phyloP scores from a whole-genome alignment of 495 filamentous ascomycete species.

The Darksidea phi region DNA sequence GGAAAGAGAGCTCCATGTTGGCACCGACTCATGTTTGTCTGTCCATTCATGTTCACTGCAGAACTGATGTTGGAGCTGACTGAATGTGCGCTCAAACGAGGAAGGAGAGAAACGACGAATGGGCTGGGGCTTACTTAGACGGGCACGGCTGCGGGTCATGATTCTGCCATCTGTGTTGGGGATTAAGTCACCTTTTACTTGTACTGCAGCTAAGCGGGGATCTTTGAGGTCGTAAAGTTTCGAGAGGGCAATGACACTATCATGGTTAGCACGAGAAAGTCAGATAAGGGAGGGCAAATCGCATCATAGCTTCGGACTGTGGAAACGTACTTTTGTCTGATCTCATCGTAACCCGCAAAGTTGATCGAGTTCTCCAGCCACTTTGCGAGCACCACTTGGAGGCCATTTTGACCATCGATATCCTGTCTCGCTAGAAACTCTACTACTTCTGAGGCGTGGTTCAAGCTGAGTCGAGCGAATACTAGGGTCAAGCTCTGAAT shows the following conservation, averaged over 20 bases:
- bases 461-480: conserved; percentile 83
- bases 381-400: conserved; percentile 85
- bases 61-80: not conserved
- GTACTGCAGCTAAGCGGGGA: conserved; percentile 70
- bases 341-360: conserved; percentile 95
- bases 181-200: conserved; percentile 89
- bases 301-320: too few relatives aligned
- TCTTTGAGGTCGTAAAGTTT: conserved; percentile 87
- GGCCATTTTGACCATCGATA: conserved; percentile 69
- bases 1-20: not conserved
- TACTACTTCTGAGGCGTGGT: conserved; percentile 82
- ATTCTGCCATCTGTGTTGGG: conserved; percentile 78
- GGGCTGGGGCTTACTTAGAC: conserved; percentile 54
- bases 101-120: too few relatives aligned
- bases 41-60: not conserved
- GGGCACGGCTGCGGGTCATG: conserved; percentile 85
- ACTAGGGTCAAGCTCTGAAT: conserved; percentile 92
- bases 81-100: not conserved
- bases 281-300: too few relatives aligned
- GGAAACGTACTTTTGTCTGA: conserved; percentile 76
- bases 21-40: not conserved
- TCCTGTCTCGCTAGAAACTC: conserved; percentile 84
- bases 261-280: conserved; percentile 45
- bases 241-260: conserved; percentile 81
- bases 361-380: conserved; percentile 96